A percentile compares a stretch with the other conserved stretches of the same genome.
Conservation (phyloP, 1,284 basidiomycete genomes). For the Earliella scabrosa region DNA sequence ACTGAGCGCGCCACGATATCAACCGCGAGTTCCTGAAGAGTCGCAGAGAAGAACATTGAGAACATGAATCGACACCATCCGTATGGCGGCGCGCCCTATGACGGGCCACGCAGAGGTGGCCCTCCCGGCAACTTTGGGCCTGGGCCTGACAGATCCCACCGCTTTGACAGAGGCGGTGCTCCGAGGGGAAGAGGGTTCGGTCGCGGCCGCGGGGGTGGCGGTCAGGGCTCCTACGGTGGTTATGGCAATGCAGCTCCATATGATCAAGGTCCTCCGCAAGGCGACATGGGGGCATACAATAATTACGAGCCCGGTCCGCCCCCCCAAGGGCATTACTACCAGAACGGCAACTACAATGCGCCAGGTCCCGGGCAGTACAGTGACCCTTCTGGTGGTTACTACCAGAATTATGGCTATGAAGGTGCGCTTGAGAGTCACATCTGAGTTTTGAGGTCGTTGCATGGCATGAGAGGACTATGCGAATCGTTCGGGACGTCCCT, state of each 20-base stretch:
- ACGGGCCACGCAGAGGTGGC: slow-evolving; percentile 65
- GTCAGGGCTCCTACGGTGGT: slow-evolving; percentile 47
- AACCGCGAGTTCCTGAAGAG: slow-evolving; percentile 17
- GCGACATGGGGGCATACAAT: slow-evolving; percentile 64
- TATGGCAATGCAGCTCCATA: slow-evolving; percentile 58
- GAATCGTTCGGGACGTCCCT: slow-evolving; percentile 4
- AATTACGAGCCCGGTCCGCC: slow-evolving; percentile 62
- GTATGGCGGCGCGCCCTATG: slow-evolving; percentile 69
- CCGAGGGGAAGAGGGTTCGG: slow-evolving; percentile 66
- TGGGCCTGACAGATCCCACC: slow-evolving; percentile 75
- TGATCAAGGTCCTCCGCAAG: slow-evolving; percentile 66
- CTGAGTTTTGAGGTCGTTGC: slow-evolving; percentile 24
- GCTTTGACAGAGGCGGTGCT: slow-evolving; percentile 62
- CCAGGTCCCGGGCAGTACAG: slow-evolving; percentile 50
- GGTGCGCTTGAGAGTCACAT: slow-evolving; percentile 69
- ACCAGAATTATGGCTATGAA: slow-evolving; percentile 71
- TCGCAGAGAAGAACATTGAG: slow-evolving; percentile 22
- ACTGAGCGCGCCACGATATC: slow-evolving; percentile 21
- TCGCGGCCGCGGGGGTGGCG: slow-evolving; percentile 55
- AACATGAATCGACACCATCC: slow-evolving; percentile 88
- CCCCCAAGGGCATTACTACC: slow-evolving; percentile 71
- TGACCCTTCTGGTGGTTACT: slow-evolving; percentile 48
- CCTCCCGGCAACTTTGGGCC: slow-evolving; percentile 66
- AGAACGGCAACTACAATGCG: slow-evolving; percentile 53
- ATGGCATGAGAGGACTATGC: slow-evolving; percentile 4